Percentiles rank a stretch among this genome's conserved stretches.
These are phyloP conservation scores for Juglanconis sp. DNA, from an alignment of 2,329 filamentous ascomycete species.

Conservation along the genomic window DNA sequence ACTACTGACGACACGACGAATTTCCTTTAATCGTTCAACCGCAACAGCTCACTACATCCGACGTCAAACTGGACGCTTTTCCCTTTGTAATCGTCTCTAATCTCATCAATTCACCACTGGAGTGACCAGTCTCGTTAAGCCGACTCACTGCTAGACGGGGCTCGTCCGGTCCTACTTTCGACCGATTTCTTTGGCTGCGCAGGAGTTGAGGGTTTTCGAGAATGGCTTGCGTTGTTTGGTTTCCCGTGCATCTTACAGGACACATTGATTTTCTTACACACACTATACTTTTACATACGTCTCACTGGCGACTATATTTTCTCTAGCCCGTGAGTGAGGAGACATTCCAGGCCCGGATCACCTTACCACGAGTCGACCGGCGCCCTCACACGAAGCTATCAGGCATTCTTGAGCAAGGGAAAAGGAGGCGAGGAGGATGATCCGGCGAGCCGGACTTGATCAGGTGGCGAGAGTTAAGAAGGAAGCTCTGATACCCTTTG, in stretches of 20 bases:
- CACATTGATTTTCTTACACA: constrained; percentile 1
- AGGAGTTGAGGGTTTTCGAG: constrained; percentile 13
- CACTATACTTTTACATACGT: constrained; percentile 5
- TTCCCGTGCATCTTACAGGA: constrained; percentile 13
- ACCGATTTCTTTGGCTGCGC: constrained; percentile 5
- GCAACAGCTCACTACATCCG: constrained; percentile 5
- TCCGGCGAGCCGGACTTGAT: not conserved
- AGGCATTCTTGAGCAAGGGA: not conserved
- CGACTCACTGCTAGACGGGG: not conserved
- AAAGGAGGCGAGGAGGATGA: not conserved
- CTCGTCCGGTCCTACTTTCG: not conserved
- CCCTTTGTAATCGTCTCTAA: constrained; percentile 15
- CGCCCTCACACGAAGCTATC: not conserved
- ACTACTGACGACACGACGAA: constrained; percentile 12
- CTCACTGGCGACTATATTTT: constrained; percentile 1
- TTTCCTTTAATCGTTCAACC: not conserved
- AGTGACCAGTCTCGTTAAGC: not conserved
- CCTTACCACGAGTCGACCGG: not conserved
- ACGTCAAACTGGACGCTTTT: constrained; percentile 10
- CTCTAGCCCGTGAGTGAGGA: not conserved
- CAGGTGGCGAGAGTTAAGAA: not conserved
- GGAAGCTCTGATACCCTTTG: constrained; percentile 15
- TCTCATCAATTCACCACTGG: constrained; percentile 5
- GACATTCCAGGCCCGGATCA: not conserved
- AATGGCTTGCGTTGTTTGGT: constrained; percentile 9